Percentiles rank a stretch among this genome's conserved stretches.
phyloP scores from a whole-genome alignment of 1,284 basidiomycete species.

The Cryptococcus sp. region DNA sequence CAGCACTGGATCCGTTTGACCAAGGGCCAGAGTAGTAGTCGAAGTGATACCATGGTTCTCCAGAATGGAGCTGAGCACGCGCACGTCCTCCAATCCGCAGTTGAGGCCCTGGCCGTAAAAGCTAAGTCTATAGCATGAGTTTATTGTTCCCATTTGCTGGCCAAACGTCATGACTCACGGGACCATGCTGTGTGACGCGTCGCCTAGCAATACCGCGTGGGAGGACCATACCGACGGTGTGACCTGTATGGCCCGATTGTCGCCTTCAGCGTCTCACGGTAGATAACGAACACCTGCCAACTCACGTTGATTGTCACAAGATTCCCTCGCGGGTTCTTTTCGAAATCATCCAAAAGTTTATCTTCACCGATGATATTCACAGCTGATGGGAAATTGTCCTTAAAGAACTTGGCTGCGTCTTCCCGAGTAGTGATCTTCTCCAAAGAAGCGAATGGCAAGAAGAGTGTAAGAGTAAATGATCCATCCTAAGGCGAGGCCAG shows the following conservation, averaged over 20 bases:
- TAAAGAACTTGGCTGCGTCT: slow-evolving; percentile 74
- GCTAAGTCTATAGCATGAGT: slow-evolving; percentile 54
- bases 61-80: slow-evolving; percentile 77
- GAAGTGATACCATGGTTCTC: slow-evolving; percentile 65
- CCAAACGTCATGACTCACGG: slow-evolving; percentile 34
- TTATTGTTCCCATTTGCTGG: neutral
- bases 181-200: slow-evolving; percentile 95
- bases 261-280: neutral
- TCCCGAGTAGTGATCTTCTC: slow-evolving; percentile 65
- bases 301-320: slow-evolving; percentile 87
- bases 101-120: slow-evolving; percentile 99
- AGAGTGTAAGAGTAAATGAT: slow-evolving; percentile 70
- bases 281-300: neutral
- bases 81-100: slow-evolving; percentile 95
- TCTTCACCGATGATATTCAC: slow-evolving; percentile 78
- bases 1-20: slow-evolving; percentile 56
- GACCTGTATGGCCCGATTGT: slow-evolving; percentile 57
- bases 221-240: slow-evolving; percentile 88
- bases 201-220: slow-evolving; percentile 84
- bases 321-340: slow-evolving; percentile 79
- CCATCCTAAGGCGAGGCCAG: slow-evolving; percentile 44
- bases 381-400: slow-evolving; percentile 81
- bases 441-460: slow-evolving; percentile 80
- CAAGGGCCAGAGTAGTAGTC: slow-evolving; percentile 39
- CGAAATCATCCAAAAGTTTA: slow-evolving; percentile 72